phyloP scores from a whole-genome alignment of 257 asterid species.

The Gardenia jasminoides region DNA sequence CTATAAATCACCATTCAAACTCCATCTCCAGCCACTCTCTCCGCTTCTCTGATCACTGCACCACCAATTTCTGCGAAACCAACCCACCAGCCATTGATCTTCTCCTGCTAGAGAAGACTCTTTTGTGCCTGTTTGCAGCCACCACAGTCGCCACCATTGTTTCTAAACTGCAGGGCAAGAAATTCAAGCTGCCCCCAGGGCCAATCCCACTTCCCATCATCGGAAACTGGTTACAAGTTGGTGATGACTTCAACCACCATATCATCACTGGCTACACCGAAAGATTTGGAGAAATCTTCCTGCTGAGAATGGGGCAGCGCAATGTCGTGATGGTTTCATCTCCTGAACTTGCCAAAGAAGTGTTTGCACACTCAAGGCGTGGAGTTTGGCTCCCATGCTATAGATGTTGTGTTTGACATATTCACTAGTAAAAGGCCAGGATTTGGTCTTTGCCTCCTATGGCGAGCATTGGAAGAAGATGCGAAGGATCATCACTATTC shows the following conservation, averaged over 20 bases:
- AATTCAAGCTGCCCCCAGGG: constrained; percentile 79
- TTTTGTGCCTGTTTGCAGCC: constrained; percentile 64
- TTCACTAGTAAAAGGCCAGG: constrained; percentile 91
- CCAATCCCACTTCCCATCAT: constrained; percentile 79
- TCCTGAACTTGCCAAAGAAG: constrained; percentile 78
- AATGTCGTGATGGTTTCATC: constrained; percentile 85
- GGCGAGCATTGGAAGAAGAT: constrained; percentile 98
- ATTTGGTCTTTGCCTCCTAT: constrained; percentile 90
- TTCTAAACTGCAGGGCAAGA: constrained; percentile 66
- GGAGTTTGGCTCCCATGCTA: constrained; percentile 82
- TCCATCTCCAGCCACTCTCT: neutral
- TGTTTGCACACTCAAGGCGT: constrained; percentile 88
- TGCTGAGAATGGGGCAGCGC: constrained; percentile 89
- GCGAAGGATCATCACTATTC: constrained; percentile 93
- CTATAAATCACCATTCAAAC: constrained; percentile 12
- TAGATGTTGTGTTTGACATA: constrained; percentile 83
- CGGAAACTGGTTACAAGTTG: constrained; percentile 93
- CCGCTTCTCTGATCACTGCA: too few relatives aligned
- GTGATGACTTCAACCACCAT: constrained; percentile 82
- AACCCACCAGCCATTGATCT: constrained; percentile 49
- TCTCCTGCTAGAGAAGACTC: constrained; percentile 62
- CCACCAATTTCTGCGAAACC: neutral
- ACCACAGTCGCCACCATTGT: constrained; percentile 50
- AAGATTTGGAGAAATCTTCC: constrained; percentile 65
- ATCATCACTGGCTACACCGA: constrained; percentile 62